Conservation (phyloP, 345 rosid genomes). For the Eucalyptus sideroxylon region DNA sequence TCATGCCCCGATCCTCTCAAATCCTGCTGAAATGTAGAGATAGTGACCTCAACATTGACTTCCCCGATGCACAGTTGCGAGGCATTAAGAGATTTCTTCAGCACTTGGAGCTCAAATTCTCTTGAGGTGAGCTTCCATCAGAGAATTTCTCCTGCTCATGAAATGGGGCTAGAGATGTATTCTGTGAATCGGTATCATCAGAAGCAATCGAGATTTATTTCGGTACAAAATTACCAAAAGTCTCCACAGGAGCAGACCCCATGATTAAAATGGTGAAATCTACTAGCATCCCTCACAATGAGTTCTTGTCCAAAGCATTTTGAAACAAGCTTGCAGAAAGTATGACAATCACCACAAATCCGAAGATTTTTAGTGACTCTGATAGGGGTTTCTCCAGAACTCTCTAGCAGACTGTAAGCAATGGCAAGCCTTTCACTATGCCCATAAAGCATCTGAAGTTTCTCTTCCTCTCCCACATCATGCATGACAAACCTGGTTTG, state of each 20-base stretch:
- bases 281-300: slow-evolving; percentile 72
- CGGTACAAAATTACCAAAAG: slow-evolving; percentile 34
- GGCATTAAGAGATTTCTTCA: background rate
- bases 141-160: background rate
- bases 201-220: background rate
- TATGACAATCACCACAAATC: slow-evolving; percentile 78
- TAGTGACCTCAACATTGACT: background rate
- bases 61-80: background rate
- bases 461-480: slow-evolving; percentile 51
- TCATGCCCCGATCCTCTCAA: background rate
- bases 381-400: slow-evolving; percentile 26
- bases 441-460: slow-evolving; percentile 54
- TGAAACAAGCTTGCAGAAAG: slow-evolving; percentile 68
- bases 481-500: slow-evolving; percentile 59
- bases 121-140: background rate
- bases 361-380: slow-evolving; percentile 68
- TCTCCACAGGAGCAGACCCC: slow-evolving; percentile 85
- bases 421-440: slow-evolving; percentile 84
- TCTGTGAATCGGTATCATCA: background rate
- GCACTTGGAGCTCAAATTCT: background rate
- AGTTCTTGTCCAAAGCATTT: slow-evolving; percentile 35
- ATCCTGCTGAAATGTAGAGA: background rate
- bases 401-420: slow-evolving; percentile 51
- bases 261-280: slow-evolving; percentile 76
- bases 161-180: background rate